Evolutionary conservation across 352 stramenopile species (phyloP).

Genomic region (Phytophthora foliorum): DNA sequence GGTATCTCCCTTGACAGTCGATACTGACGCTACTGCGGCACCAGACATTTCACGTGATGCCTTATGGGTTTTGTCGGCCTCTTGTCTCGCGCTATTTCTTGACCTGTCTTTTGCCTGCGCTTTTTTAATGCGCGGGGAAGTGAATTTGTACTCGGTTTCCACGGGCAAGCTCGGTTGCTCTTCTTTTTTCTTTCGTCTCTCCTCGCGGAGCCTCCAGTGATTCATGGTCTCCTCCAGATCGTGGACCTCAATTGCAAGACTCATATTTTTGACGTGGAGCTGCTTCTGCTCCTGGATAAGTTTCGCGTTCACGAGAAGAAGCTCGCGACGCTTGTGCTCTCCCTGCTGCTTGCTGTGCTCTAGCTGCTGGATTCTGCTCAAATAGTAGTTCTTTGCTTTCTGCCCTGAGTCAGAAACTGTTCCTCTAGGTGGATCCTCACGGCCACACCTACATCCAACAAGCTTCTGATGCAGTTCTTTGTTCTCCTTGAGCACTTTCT

Average conservation of each 20-base stretch:
- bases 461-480: conserved; percentile 40
- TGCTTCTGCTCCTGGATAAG: conserved; percentile 75
- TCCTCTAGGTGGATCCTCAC: background rate
- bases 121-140: background rate
- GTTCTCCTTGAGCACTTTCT: conserved; percentile 57
- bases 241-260: conserved; percentile 39
- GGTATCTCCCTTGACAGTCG: background rate
- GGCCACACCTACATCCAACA: conserved; percentile 28
- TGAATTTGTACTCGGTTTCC: conserved; percentile 2
- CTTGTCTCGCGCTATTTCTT: background rate
- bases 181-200: conserved; percentile 54
- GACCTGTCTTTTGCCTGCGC: background rate
- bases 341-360: conserved; percentile 54
- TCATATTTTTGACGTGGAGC: conserved; percentile 49
- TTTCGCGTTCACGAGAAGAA: conserved; percentile 74
- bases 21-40: background rate
- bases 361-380: conserved; percentile 60
- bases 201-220: conserved; percentile 58
- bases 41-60: background rate
- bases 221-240: conserved; percentile 64
- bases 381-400: conserved; percentile 50
- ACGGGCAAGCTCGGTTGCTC: background rate
- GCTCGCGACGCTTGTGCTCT: conserved; percentile 65
- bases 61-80: background rate
- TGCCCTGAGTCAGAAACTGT: conserved; percentile 13